These are phyloP conservation scores for Phytophthora crassamura DNA, from an alignment of 352 stramenopile species.

Conservation along the genomic window DNA sequence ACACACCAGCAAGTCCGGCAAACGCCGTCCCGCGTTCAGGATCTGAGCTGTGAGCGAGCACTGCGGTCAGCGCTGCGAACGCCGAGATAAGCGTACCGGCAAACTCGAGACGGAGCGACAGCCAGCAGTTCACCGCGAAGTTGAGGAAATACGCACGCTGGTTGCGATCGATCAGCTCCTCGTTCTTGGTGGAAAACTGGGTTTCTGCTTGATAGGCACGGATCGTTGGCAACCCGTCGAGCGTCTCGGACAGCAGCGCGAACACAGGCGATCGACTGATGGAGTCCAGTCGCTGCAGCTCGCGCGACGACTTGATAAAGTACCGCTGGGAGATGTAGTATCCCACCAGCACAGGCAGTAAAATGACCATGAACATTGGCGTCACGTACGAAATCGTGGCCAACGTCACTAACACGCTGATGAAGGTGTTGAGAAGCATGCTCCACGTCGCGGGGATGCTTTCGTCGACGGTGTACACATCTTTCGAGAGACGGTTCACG, in stretches of 20 bases:
- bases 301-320: conserved; percentile 91
- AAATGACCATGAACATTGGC: conserved; percentile 71
- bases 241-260: conserved; percentile 93
- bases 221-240: conserved; percentile 96
- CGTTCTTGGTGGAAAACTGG: conserved; percentile 61
- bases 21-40: conserved; percentile 48
- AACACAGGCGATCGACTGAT: conserved; percentile 96
- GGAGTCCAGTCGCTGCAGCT: conserved; percentile 97
- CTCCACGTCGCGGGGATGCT: conserved; percentile 72
- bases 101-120: conserved; percentile 79
- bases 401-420: conserved; percentile 70
- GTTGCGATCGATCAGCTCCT: conserved; percentile 67
- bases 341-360: conserved; percentile 71
- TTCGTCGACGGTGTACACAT: conserved; percentile 82
- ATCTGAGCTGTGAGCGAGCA: conserved; percentile 57
- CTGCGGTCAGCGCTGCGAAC: conserved; percentile 58
- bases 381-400: conserved; percentile 78
- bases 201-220: conserved; percentile 74
- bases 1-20: conserved; percentile 69
- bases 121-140: conserved; percentile 79
- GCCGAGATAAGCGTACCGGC: conserved; percentile 68
- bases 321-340: conserved; percentile 91
- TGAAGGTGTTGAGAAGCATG: conserved; percentile 76
- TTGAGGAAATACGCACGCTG: conserved; percentile 81
- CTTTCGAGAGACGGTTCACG: conserved; percentile 81